Evolutionary conservation across 495 filamentous ascomycete species (phyloP).

Genomic region (Trichoderma orchidacearum): DNA sequence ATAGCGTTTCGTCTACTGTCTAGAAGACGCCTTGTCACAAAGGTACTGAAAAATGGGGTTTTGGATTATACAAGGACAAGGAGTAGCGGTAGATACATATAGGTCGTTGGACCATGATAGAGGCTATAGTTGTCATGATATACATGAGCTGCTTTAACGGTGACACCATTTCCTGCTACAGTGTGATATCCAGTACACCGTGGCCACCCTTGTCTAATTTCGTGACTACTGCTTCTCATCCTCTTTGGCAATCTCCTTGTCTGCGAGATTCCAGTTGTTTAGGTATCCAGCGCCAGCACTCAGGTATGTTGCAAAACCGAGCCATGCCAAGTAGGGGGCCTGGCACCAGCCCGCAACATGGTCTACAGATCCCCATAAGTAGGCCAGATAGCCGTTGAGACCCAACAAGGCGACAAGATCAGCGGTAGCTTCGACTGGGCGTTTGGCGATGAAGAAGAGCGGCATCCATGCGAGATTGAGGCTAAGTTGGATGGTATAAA

Average conservation of each 20-base stretch:
- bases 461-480: slow-evolving; percentile 90
- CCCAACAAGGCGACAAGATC: slow-evolving; percentile 64
- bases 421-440: slow-evolving; percentile 56
- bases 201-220: not conserved
- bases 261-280: slow-evolving; percentile 52
- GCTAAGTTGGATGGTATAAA: slow-evolving; percentile 74
- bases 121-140: not conserved
- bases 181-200: not conserved
- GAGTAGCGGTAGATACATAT: not conserved
- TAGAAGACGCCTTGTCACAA: not conserved
- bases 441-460: slow-evolving; percentile 65
- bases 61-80: not conserved
- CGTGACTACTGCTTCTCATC: not conserved
- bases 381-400: slow-evolving; percentile 53
- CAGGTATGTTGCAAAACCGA: slow-evolving; percentile 73
- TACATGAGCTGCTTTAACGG: not conserved
- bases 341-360: slow-evolving; percentile 54
- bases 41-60: not conserved
- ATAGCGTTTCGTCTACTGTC: not conserved
- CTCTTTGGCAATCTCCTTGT: not conserved
- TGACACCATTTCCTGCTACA: no score
- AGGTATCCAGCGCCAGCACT: slow-evolving; percentile 56
- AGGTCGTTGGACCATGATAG: not conserved
- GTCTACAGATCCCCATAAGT: slow-evolving; percentile 64
- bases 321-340: slow-evolving; percentile 69